Evolutionary conservation across 306 rosid genomes (phyloP).

Genomic region (Comarum palustre): DNA sequence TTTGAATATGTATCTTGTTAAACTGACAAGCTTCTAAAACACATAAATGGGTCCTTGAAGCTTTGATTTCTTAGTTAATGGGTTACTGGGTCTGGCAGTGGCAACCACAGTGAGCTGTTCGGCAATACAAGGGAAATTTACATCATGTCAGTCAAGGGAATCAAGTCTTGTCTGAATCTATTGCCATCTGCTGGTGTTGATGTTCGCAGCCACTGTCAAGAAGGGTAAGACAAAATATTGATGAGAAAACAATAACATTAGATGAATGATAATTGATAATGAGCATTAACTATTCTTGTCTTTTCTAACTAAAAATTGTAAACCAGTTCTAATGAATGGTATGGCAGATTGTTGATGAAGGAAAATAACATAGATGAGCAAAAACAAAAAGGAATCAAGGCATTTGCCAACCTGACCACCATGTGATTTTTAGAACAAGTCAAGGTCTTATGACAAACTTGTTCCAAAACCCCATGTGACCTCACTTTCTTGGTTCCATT

Average conservation of each 20-base stretch:
- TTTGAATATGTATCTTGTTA: too few species aligned
- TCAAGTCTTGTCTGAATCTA: constrained; percentile 54
- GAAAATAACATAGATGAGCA: not conserved
- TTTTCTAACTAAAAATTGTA: not conserved
- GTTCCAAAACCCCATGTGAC: constrained; percentile 31
- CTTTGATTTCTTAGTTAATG: too few species aligned
- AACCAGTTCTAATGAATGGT: not conserved
- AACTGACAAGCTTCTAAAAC: too few species aligned
- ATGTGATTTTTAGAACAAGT: constrained; percentile 13
- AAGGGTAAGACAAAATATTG: constrained; percentile 53
- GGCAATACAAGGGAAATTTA: constrained; percentile 57
- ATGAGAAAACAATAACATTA: constrained; percentile 20
- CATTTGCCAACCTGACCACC: constrained; percentile 32
- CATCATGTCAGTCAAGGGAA: constrained; percentile 52
- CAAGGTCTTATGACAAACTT: not conserved
- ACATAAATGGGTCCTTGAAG: too few species aligned
- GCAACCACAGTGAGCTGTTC: constrained; percentile 65
- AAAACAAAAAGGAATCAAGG: not conserved
- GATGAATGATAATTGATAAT: not conserved
- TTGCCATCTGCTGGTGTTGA: constrained; percentile 67
- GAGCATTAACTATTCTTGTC: not conserved
- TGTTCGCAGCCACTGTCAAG: constrained; percentile 61
- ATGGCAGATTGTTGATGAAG: not conserved
- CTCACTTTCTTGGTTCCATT: constrained; percentile 19
- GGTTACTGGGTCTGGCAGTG: constrained; percentile 57